phyloP scores from a whole-genome alignment of 2,329 filamentous ascomycete species.

The Bipolaris zeicola region DNA sequence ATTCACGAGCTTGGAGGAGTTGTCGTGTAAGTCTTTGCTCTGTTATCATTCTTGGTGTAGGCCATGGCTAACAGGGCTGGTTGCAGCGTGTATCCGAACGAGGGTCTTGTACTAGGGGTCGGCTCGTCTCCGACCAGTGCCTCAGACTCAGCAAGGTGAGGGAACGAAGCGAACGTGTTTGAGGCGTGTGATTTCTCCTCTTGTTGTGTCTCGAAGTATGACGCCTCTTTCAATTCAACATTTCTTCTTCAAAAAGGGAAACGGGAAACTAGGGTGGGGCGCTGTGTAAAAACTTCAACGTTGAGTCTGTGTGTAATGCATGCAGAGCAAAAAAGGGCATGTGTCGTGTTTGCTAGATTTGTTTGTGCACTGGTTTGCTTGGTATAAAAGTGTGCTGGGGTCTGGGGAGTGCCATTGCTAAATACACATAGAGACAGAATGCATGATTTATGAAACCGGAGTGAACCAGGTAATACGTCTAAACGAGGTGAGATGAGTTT shows the following conservation, averaged over 20 bases:
- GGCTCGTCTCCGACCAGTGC: neutral
- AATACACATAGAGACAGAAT: neutral
- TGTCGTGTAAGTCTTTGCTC: slow-evolving; percentile 68
- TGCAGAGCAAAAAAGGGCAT: neutral
- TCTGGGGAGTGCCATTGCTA: neutral
- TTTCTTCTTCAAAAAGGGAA: too few relatives aligned
- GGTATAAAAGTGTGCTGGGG: neutral
- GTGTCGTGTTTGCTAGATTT: neutral
- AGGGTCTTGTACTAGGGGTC: slow-evolving; percentile 52
- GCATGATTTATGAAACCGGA: neutral
- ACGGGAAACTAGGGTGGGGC: too few relatives aligned
- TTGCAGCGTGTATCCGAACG: slow-evolving; percentile 51
- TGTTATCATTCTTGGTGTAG: neutral
- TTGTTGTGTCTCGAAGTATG: neutral
- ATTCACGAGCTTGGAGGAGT: slow-evolving; percentile 77
- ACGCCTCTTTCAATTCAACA: too few relatives aligned
- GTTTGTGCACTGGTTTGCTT: neutral
- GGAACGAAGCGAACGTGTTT: neutral
- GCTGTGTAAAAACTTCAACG: too few relatives aligned
- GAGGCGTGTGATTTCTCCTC: neutral
- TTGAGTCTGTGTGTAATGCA: too few relatives aligned
- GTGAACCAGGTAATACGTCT: neutral
- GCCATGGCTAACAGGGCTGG: slow-evolving; percentile 3
- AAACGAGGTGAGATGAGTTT: neutral
- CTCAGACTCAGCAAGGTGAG: neutral